phyloP scores from a whole-genome alignment of 1,284 basidiomycete genomes.

The Papiliotrema nemorosa region DNA sequence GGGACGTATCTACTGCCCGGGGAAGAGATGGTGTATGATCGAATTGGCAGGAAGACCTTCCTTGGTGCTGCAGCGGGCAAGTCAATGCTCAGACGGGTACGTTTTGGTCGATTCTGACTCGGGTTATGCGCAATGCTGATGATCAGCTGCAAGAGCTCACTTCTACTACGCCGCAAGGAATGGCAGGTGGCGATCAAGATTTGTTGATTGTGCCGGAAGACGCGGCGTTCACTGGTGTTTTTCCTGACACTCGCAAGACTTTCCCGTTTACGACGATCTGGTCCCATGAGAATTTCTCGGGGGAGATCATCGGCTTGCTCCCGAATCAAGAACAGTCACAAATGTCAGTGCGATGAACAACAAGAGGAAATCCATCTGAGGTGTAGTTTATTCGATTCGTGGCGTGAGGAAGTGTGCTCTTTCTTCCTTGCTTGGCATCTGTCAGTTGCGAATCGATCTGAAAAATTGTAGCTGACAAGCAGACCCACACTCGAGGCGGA shows the following conservation, averaged over 20 bases:
- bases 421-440: slow-evolving; percentile 46
- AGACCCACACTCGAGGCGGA: slow-evolving; percentile 38
- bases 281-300: slow-evolving; percentile 49
- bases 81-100: slow-evolving; percentile 38
- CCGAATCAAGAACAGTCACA: slow-evolving; percentile 41
- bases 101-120: slow-evolving; percentile 4
- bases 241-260: slow-evolving; percentile 46
- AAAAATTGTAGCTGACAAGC: neutral
- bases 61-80: slow-evolving; percentile 41
- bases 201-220: slow-evolving; percentile 40
- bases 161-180: slow-evolving; percentile 8
- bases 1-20: slow-evolving; percentile 33
- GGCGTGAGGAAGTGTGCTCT: slow-evolving; percentile 37
- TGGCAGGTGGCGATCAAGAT: slow-evolving; percentile 11
- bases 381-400: slow-evolving; percentile 34
- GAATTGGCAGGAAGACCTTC: slow-evolving; percentile 35
- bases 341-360: slow-evolving; percentile 20
- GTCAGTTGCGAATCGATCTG: slow-evolving; percentile 17
- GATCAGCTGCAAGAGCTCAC: slow-evolving; percentile 31
- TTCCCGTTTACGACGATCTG: slow-evolving; percentile 51
- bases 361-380: neutral
- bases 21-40: slow-evolving; percentile 42
- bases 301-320: slow-evolving; percentile 45
- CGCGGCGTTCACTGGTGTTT: slow-evolving; percentile 43
- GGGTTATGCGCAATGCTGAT: neutral